phyloP scores from a whole-genome alignment of 176 grass and related monocot genomes.

The Lolium perenne region DNA sequence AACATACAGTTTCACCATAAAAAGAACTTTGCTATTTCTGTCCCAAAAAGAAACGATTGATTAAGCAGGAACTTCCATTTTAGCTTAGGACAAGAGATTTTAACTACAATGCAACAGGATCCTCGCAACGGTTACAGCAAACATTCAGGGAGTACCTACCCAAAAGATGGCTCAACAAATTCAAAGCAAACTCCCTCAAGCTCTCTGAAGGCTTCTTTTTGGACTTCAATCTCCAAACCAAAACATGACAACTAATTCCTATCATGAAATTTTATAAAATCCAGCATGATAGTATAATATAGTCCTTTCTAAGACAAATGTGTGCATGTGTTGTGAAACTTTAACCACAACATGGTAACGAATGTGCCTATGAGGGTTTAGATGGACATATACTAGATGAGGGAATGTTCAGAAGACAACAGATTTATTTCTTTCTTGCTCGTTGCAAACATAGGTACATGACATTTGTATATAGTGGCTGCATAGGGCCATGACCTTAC shows the following conservation, averaged over 20 bases:
- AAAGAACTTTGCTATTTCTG: not conserved
- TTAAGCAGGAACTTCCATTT: not conserved
- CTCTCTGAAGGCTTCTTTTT: not conserved
- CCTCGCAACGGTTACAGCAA: conserved; percentile 9
- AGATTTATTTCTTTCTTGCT: not conserved
- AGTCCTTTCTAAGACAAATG: not conserved
- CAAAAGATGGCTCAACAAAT: not conserved
- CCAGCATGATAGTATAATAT: not conserved
- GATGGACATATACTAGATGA: conserved; percentile 3
- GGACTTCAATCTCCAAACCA: not conserved
- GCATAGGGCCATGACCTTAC: not conserved
- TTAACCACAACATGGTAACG: not conserved
- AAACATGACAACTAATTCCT: not conserved
- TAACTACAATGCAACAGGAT: not conserved
- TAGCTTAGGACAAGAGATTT: not conserved
- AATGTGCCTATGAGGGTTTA: not conserved
- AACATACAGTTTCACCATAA: not conserved
- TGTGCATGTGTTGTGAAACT: not conserved
- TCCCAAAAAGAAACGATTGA: not conserved
- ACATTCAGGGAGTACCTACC: not conserved
- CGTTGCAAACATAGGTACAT: not conserved
- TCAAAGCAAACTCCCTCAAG: not conserved
- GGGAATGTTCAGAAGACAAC: not conserved
- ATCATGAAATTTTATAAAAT: not conserved
- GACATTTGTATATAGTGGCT: not conserved